A percentile compares a stretch with the other conserved stretches of the same genome.
These are phyloP conservation scores for Cyberlindnera americana DNA, from an alignment of 805 yeast genomes.

Conservation along the genomic window DNA sequence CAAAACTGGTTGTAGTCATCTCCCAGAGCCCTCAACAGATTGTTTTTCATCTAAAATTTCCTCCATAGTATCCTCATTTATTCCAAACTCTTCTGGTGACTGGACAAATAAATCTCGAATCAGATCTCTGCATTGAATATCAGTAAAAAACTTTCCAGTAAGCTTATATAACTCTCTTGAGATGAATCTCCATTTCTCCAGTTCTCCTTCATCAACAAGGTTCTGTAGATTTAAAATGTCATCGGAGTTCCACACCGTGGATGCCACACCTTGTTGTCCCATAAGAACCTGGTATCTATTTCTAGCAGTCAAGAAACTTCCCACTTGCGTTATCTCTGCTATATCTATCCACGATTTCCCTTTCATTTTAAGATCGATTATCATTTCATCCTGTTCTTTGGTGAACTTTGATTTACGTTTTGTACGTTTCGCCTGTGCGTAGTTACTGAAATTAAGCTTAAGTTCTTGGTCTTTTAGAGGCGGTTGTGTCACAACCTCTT, in stretches of 20 bases:
- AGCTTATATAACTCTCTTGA: slow-evolving; percentile 55
- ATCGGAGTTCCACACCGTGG: slow-evolving; percentile 56
- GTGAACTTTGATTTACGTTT: slow-evolving; percentile 68
- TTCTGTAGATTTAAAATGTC: slow-evolving; percentile 49
- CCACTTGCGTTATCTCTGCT: slow-evolving; percentile 60
- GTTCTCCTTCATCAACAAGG: slow-evolving; percentile 64
- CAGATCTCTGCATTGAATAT: slow-evolving; percentile 52
- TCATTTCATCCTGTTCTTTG: slow-evolving; percentile 62
- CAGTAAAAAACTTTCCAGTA: slow-evolving; percentile 46
- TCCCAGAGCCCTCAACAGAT: background rate
- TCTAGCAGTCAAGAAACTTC: slow-evolving; percentile 67
- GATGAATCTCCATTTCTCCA: slow-evolving; percentile 66
- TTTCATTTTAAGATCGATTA: slow-evolving; percentile 53
- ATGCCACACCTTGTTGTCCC: slow-evolving; percentile 79
- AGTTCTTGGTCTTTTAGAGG: slow-evolving; percentile 27
- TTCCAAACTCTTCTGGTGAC: slow-evolving; percentile 56
- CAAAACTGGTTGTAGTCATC: too few species aligned
- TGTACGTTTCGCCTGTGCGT: slow-evolving; percentile 44
- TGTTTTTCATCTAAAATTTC: slow-evolving; percentile 1
- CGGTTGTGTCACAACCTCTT: slow-evolving; percentile 15
- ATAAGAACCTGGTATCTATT: slow-evolving; percentile 76
- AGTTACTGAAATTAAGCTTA: slow-evolving; percentile 37
- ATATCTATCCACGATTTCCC: slow-evolving; percentile 75
- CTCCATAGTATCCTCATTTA: slow-evolving; percentile 41
- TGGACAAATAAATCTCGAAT: slow-evolving; percentile 49